phyloP scores from a whole-genome alignment of 805 yeast genomes.

The Lachancea sp. region DNA sequence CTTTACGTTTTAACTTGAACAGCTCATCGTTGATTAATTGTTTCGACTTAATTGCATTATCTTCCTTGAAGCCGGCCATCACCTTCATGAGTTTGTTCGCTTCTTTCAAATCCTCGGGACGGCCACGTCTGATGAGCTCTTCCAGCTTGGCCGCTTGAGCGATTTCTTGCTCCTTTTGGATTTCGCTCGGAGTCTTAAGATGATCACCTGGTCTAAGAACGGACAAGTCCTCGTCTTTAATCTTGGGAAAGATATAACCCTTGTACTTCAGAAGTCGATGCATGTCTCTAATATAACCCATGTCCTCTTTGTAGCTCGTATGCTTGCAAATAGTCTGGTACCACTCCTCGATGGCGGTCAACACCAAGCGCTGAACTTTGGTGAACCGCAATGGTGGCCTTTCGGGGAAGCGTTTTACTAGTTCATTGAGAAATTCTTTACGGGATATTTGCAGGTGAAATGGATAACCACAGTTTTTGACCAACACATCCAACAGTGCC shows the following conservation, averaged over 20 bases:
- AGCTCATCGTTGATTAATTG: conserved; percentile 79
- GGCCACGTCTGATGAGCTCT: conserved; percentile 90
- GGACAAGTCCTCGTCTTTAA: conserved; percentile 84
- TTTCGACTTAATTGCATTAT: conserved; percentile 55
- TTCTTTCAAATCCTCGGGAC: conserved; percentile 90
- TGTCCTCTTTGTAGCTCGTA: conserved; percentile 82
- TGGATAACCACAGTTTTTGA: conserved; percentile 97
- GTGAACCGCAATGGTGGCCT: conserved; percentile 84
- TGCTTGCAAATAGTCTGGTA: conserved; percentile 88
- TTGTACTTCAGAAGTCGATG: conserved; percentile 81
- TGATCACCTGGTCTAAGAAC: conserved; percentile 86
- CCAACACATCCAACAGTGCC: conserved; percentile 77
- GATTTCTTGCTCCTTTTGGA: conserved; percentile 84
- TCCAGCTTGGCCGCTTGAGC: conserved; percentile 94
- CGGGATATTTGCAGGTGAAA: conserved; percentile 91
- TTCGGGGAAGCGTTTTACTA: conserved; percentile 91
- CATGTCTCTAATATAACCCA: conserved; percentile 92
- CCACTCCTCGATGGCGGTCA: conserved; percentile 96
- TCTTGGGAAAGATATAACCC: conserved; percentile 91
- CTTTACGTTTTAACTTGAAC: conserved; percentile 75
- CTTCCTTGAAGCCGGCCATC: conserved; percentile 96
- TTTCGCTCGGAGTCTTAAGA: conserved; percentile 80
- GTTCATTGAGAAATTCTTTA: conserved; percentile 87
- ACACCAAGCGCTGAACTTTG: conserved; percentile 72
- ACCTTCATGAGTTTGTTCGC: conserved; percentile 96